A percentile compares a stretch with the other conserved stretches of the same genome.
These are phyloP conservation scores for Penicillium corylophilum DNA, from an alignment of 2,329 filamentous ascomycete genomes.

Conservation along the genomic window DNA sequence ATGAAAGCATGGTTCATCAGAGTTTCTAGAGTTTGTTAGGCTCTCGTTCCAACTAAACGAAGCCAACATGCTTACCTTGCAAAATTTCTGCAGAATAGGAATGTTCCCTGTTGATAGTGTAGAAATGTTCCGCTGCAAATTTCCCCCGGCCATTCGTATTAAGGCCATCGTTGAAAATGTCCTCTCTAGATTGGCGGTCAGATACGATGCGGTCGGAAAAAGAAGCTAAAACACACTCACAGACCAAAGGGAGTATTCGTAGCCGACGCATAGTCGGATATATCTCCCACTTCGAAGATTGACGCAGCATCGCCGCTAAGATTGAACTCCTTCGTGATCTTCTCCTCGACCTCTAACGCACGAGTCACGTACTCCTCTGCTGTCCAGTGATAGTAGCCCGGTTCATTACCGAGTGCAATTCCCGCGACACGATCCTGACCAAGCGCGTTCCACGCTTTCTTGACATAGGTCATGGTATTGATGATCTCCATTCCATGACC, in stretches of 20 bases:
- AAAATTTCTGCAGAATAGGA: too few species aligned
- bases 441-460: conserved; percentile 6
- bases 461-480: conserved; percentile 5
- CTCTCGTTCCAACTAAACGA: too few species aligned
- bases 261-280: too few species aligned
- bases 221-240: neutral
- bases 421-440: conserved; percentile 7
- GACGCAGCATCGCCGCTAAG: neutral
- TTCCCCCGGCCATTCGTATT: neutral
- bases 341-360: conserved; percentile 2
- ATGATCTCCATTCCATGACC: neutral
- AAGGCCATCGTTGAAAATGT: neutral
- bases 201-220: too few species aligned
- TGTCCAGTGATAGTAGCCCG: conserved; percentile 7
- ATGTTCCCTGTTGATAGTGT: neutral
- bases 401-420: conserved; percentile 12
- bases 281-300: too few species aligned
- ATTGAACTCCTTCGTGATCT: neutral
- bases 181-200: neutral
- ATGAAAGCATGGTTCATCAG: too few species aligned
- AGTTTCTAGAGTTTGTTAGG: too few species aligned
- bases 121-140: neutral
- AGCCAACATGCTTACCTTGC: too few species aligned
- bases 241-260: neutral
- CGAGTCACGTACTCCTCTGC: neutral